Evolutionary conservation across 2,329 filamentous ascomycete species (phyloP).

Genomic region (Stenocarpella maydis): DNA sequence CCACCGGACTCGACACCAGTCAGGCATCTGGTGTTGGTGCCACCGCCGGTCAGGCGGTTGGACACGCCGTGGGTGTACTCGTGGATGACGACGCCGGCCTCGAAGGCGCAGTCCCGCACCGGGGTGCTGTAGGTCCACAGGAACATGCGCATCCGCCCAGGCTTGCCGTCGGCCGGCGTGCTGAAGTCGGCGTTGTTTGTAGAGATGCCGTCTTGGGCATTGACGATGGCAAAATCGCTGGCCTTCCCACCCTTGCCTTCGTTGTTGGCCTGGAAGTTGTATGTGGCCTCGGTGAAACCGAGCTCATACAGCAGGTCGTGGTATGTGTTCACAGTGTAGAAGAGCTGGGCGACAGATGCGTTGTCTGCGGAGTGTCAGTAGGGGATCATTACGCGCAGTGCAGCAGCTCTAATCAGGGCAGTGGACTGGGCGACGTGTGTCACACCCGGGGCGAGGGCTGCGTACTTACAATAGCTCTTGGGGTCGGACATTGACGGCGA

Average conservation of each 20-base stretch:
- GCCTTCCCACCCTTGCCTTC: constrained; percentile 59
- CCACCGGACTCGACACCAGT: constrained; percentile 57
- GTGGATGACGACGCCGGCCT: constrained; percentile 67
- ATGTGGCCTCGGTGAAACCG: constrained; percentile 65
- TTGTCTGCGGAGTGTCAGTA: neutral
- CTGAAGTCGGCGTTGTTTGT: constrained; percentile 67
- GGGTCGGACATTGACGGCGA: constrained; percentile 46
- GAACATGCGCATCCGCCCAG: constrained; percentile 66
- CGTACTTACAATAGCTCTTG: constrained; percentile 57
- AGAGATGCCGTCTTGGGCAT: constrained; percentile 63
- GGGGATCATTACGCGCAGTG: no score
- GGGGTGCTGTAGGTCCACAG: constrained; percentile 60
- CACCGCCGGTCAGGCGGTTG: constrained; percentile 66
- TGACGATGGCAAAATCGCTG: constrained; percentile 62
- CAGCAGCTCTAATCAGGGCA: no score
- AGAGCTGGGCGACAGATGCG: constrained; percentile 63
- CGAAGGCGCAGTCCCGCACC: constrained; percentile 63
- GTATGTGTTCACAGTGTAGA: constrained; percentile 67
- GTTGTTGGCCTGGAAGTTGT: constrained; percentile 69
- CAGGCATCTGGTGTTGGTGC: constrained; percentile 60
- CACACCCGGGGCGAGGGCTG: constrained; percentile 68
- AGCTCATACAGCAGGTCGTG: constrained; percentile 66
- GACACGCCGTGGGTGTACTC: constrained; percentile 66
- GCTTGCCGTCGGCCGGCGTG: constrained; percentile 59
- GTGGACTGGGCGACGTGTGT: constrained; percentile 42